Evolutionary conservation across 2,329 filamentous ascomycete species (phyloP).

Genomic region (Lachnellula subtilissima): DNA sequence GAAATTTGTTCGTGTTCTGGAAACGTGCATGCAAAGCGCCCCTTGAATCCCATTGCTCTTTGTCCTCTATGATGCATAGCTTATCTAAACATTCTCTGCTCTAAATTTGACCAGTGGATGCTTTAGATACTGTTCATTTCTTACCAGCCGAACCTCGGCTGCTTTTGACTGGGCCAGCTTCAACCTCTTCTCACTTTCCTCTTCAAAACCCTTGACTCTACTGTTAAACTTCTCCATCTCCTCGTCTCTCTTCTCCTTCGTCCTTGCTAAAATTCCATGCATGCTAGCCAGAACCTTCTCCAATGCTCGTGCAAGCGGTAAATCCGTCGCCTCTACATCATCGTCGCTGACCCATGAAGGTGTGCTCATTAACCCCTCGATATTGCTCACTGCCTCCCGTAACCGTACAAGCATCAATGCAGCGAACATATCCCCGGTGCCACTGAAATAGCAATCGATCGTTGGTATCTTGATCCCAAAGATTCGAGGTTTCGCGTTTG

Average conservation of each 20-base stretch:
- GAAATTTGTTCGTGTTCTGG: background rate
- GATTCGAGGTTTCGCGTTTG: constrained; percentile 63
- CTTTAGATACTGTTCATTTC: constrained; percentile 65
- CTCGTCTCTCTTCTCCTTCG: constrained; percentile 59
- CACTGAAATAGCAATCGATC: constrained; percentile 90
- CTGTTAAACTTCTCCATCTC: constrained; percentile 53
- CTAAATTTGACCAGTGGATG: constrained; percentile 61
- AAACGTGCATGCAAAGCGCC: background rate
- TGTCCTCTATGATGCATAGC: background rate
- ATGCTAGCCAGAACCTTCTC: constrained; percentile 90
- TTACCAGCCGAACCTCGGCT: constrained; percentile 80
- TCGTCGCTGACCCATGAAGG: constrained; percentile 75
- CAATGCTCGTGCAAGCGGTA: constrained; percentile 78
- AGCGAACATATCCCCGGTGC: constrained; percentile 98
- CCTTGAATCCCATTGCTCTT: background rate
- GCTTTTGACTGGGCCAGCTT: constrained; percentile 73
- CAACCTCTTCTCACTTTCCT: constrained; percentile 39
- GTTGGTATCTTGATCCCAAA: constrained; percentile 85
- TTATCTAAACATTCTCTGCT: constrained; percentile 43
- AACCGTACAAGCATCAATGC: constrained; percentile 84
- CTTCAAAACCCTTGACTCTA: constrained; percentile 38
- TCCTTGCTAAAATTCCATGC: constrained; percentile 74
- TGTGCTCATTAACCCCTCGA: constrained; percentile 43
- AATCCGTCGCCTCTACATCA: constrained; percentile 58
- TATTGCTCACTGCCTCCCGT: constrained; percentile 67